Conservation (phyloP, 768 basidiomycete species). For the Amanita exitialis region DNA sequence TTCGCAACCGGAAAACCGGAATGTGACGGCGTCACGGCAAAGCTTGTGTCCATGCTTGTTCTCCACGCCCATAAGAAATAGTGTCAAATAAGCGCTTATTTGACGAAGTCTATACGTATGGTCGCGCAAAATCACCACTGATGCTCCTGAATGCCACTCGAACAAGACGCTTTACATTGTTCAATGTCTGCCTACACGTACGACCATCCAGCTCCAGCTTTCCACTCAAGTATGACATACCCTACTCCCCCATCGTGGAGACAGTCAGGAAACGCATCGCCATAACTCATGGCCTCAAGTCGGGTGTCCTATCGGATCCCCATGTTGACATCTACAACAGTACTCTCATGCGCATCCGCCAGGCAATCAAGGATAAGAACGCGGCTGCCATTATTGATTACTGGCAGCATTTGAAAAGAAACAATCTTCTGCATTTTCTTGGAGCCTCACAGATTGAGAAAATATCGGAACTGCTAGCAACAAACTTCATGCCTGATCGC, state of each 20-base stretch:
- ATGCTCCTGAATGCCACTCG: constrained; percentile 11
- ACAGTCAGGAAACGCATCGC: constrained; percentile 10
- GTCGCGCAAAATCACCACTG: neutral
- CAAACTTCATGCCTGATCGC: constrained; percentile 11
- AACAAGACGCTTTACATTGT: constrained; percentile 17
- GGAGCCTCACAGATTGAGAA: constrained; percentile 28
- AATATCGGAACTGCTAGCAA: constrained; percentile 21
- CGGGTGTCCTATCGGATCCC: constrained; percentile 6
- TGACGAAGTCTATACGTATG: neutral
- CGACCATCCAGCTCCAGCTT: constrained; percentile 1
- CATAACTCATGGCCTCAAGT: constrained; percentile 1
- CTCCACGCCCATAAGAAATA: neutral
- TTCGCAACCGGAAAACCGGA: neutral
- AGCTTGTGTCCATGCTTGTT: neutral
- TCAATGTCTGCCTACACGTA: constrained; percentile 28
- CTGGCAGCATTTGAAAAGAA: constrained; percentile 34
- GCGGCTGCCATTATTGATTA: constrained; percentile 15
- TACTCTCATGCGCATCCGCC: constrained; percentile 26
- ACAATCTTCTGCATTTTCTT: constrained; percentile 34
- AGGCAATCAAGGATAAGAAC: constrained; percentile 26
- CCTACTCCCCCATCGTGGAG: constrained; percentile 7
- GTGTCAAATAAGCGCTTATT: neutral
- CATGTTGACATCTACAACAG: constrained; percentile 18
- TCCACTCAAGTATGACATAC: constrained; percentile 4
- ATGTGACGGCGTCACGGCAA: no score